These are phyloP conservation scores for Rhodamnia argentea DNA, from an alignment of 345 rosid genomes.

Conservation along the genomic window DNA sequence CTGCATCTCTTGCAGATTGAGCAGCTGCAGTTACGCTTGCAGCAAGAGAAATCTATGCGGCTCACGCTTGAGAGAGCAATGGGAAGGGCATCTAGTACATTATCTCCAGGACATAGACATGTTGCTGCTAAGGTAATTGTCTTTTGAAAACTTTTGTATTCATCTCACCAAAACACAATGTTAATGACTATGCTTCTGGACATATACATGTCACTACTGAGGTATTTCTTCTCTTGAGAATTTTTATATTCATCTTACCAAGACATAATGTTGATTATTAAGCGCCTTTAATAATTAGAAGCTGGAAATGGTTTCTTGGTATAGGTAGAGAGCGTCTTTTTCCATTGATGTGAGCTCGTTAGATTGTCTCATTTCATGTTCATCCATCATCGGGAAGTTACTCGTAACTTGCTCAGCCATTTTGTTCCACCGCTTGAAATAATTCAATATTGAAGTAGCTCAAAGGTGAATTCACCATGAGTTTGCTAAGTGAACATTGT, in stretches of 20 bases:
- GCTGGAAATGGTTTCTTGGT: neutral
- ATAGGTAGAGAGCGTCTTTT: neutral
- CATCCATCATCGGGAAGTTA: neutral
- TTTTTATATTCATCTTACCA: neutral
- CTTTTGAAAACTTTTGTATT: neutral
- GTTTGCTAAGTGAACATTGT: neutral
- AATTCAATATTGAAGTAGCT: neutral
- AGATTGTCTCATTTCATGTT: neutral
- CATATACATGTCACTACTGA: neutral
- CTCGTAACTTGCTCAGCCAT: neutral
- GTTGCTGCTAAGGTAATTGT: slow-evolving; percentile 53
- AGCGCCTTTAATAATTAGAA: neutral
- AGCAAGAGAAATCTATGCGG: slow-evolving; percentile 78
- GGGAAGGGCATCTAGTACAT: slow-evolving; percentile 81
- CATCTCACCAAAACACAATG: neutral
- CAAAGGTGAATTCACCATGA: neutral
- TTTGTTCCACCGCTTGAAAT: neutral
- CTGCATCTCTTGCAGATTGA: slow-evolving; percentile 40
- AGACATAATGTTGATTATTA: neutral
- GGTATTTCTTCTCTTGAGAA: neutral
- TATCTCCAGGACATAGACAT: slow-evolving; percentile 93
- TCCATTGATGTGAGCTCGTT: neutral
- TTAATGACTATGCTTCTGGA: neutral
- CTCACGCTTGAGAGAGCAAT: slow-evolving; percentile 68
- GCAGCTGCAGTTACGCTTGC: slow-evolving; percentile 66